These are phyloP conservation scores for Parascedosporium putredinis DNA, from an alignment of 2,329 filamentous ascomycete genomes.

Conservation along the genomic window DNA sequence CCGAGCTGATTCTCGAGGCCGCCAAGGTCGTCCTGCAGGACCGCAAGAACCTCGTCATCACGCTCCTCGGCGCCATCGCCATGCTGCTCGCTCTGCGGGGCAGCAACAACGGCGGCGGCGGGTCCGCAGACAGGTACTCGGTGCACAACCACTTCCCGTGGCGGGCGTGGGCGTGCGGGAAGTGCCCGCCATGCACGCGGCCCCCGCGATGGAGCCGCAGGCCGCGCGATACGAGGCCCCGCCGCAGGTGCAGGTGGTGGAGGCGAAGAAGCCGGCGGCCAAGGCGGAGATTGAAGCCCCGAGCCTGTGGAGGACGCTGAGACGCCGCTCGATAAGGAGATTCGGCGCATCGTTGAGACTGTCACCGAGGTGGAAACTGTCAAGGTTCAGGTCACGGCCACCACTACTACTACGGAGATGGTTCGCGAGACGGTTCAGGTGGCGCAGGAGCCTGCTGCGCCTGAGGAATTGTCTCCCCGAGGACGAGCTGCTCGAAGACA, in stretches of 20 bases:
- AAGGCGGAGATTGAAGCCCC: constrained; percentile 7
- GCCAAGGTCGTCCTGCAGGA: constrained; percentile 44
- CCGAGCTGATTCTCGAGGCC: constrained; percentile 43
- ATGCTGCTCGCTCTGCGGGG: constrained; percentile 35
- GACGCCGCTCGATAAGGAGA: constrained; percentile 15
- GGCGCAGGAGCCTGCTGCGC: background rate
- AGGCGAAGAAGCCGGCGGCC: background rate
- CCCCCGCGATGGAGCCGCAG: constrained; percentile 4
- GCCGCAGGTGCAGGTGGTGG: background rate
- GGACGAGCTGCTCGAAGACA: background rate
- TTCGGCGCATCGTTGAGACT: constrained; percentile 24
- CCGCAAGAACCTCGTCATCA: constrained; percentile 49
- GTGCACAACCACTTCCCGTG: constrained; percentile 4
- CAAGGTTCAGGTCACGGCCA: constrained; percentile 13
- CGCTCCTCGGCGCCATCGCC: constrained; percentile 41
- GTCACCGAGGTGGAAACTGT: constrained; percentile 18
- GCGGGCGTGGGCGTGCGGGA: constrained; percentile 9
- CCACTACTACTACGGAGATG: constrained; percentile 23
- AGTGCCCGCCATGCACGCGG: constrained; percentile 7
- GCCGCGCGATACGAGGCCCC: background rate
- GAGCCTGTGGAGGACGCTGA: constrained; percentile 1
- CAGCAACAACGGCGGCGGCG: no score
- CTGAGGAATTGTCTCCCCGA: background rate
- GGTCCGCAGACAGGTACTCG: constrained; percentile 13
- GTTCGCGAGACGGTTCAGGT: constrained; percentile 10